Base-by-base conservation (phyloP, 306 rosid species). In the Prunus padus region DNA sequence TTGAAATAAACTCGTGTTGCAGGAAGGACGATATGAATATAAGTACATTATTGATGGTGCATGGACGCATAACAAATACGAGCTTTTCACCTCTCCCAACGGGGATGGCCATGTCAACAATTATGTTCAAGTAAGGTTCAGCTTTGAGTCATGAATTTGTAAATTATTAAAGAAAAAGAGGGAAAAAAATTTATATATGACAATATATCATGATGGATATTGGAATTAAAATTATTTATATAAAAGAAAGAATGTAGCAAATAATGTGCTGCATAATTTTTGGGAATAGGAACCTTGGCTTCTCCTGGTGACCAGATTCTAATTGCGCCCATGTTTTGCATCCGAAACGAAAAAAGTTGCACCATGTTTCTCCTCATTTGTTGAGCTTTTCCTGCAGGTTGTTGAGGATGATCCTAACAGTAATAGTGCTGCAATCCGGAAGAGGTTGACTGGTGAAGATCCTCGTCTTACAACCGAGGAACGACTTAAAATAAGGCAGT, bases 11-110 rank as follows among this genome's bases (percentile, higher is more conserved):
- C 59, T 65, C 44, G 11, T 61, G 13, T 80, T 57, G 80, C 87
- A 96, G 99, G 98, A 92, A 87, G 99, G 99, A 77, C 79, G n/a
- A 50, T 96, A 90, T 1, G 99, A 96, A 87, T 96, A 96, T 83
- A 96, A 96, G 88, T 96, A 92, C 83, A 84, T 96, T 26, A 79
- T 92, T 73, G 90, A 96, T 80, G 99, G 98, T 57, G 77, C 77
- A 75, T 96, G 99, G 99, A 86, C 50, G 20, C 74, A 76, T 86
- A 92, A 86, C 46, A 69, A 76, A 20, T 3, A 77, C 22, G 92
- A 89, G 80, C 89, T 42, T 18, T 44, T 88, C 57, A 80, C 90
- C 72, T 79, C 84, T 71, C 87, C 89, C 83, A 88, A 96, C 90
- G 78, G 86, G 76, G 97, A 92, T 51, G 99, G 98, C 75, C 92